Conservation (phyloP, 768 basidiomycete species). For the Royoungia palumana region DNA sequence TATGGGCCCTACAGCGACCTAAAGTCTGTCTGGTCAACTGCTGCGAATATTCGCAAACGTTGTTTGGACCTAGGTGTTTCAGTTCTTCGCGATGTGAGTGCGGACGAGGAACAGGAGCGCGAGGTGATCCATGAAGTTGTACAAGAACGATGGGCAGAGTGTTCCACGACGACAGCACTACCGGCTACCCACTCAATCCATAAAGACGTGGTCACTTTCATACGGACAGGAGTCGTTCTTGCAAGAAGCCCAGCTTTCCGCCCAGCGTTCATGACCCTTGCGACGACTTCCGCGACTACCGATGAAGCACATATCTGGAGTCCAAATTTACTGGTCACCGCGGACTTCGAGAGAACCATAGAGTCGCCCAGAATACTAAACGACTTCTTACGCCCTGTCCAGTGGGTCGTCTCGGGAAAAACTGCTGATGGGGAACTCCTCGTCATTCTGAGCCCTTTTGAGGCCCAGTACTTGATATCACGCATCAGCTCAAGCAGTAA, state of each 20-base stretch:
- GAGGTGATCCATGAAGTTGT: slow-evolving; percentile 46
- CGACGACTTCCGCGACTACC: slow-evolving; percentile 1
- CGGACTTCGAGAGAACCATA: slow-evolving; percentile 16
- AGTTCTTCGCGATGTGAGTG: slow-evolving; percentile 12
- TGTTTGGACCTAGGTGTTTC: slow-evolving; percentile 18
- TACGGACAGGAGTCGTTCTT: slow-evolving; percentile 29
- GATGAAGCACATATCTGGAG: slow-evolving; percentile 24
- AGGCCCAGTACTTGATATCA: slow-evolving; percentile 38
- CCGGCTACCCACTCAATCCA: slow-evolving; percentile 24
- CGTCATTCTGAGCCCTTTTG: slow-evolving; percentile 41
- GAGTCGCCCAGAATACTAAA: not conserved
- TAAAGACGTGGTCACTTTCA: slow-evolving; percentile 19
- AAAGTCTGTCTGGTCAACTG: not conserved
- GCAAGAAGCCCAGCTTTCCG: slow-evolving; percentile 18
- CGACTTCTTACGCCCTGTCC: slow-evolving; percentile 28
- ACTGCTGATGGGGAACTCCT: slow-evolving; percentile 10
- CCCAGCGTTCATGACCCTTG: slow-evolving; percentile 13
- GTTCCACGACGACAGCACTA: slow-evolving; percentile 29
- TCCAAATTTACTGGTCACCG: slow-evolving; percentile 11
- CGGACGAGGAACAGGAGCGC: slow-evolving; percentile 51
- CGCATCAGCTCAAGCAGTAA: slow-evolving; percentile 30
- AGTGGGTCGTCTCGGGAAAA: slow-evolving; percentile 24
- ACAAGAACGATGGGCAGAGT: slow-evolving; percentile 37
- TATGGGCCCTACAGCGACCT: slow-evolving; percentile 19
- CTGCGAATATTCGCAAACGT: slow-evolving; percentile 10